These are phyloP conservation scores for Colletotrichum sp. DNA, from an alignment of 2,329 filamentous ascomycete species.

Conservation along the genomic window DNA sequence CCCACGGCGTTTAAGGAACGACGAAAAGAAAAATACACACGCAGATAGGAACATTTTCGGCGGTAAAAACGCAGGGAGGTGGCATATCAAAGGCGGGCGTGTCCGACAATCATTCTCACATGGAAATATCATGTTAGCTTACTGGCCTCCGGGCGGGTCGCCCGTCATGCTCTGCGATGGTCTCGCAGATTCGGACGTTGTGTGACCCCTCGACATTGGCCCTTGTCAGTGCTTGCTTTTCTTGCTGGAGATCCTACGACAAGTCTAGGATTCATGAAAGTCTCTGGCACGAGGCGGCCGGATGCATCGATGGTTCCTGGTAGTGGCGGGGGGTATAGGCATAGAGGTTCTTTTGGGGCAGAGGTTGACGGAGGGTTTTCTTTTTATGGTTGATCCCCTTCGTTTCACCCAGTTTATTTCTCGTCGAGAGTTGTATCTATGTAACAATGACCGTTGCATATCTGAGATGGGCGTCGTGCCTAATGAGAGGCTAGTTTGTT, in stretches of 20 bases:
- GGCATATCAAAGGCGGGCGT: neutral
- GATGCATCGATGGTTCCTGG: neutral
- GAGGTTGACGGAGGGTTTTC: neutral
- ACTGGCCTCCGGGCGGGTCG: neutral
- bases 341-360: neutral
- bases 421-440: neutral
- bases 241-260: neutral
- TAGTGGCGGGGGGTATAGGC: neutral
- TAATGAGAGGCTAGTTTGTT: neutral
- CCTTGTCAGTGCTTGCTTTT: neutral
- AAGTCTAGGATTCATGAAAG: neutral
- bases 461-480: neutral
- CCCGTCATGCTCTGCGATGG: neutral
- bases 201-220: neutral
- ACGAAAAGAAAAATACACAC: neutral
- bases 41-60: neutral
- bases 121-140: neutral
- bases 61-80: neutral
- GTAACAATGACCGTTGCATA: neutral
- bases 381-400: neutral
- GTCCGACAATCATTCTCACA: neutral
- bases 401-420: neutral
- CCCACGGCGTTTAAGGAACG: slow-evolving; percentile 9
- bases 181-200: neutral
- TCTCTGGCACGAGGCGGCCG: neutral